Percentiles rank a stretch among this genome's conserved stretches.
phyloP scores from a whole-genome alignment of 306 rosid genomes.

The Cicer yamashitae region DNA sequence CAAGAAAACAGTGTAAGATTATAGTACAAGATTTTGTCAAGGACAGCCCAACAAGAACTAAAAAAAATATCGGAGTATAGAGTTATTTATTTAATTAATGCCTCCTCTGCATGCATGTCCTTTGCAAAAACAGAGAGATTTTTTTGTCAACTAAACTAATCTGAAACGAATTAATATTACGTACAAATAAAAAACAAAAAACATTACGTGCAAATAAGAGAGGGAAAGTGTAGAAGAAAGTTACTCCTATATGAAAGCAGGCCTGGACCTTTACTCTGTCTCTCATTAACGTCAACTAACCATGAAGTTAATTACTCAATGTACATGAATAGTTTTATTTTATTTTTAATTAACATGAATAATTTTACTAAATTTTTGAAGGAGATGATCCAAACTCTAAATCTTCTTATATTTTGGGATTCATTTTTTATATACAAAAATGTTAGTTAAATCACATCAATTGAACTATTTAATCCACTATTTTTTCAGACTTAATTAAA shows the following conservation, averaged over 20 bases:
- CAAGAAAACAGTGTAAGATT: conserved; percentile 36
- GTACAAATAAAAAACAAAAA: neutral
- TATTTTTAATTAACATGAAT: neutral
- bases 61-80: conserved; percentile 28
- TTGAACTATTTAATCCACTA: too few relatives aligned
- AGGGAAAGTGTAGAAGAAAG: neutral
- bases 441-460: too few relatives aligned
- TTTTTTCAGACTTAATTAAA: too few relatives aligned
- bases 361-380: too few relatives aligned
- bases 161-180: neutral
- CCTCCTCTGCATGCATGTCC: conserved; percentile 30
- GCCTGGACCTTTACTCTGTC: neutral
- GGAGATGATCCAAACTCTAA: too few relatives aligned
- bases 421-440: too few relatives aligned
- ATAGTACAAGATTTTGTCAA: conserved; percentile 46
- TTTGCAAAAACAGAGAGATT: conserved; percentile 29
- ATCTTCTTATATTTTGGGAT: too few relatives aligned
- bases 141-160: conserved; percentile 27
- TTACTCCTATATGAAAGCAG: too few relatives aligned
- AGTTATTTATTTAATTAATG: conserved; percentile 41
- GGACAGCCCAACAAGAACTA: conserved; percentile 44
- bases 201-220: neutral
- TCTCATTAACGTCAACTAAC: neutral
- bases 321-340: neutral
- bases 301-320: neutral